Base-by-base conservation (phyloP, 1,284 basidiomycete species). In the Ustilago cynodontis region DNA sequence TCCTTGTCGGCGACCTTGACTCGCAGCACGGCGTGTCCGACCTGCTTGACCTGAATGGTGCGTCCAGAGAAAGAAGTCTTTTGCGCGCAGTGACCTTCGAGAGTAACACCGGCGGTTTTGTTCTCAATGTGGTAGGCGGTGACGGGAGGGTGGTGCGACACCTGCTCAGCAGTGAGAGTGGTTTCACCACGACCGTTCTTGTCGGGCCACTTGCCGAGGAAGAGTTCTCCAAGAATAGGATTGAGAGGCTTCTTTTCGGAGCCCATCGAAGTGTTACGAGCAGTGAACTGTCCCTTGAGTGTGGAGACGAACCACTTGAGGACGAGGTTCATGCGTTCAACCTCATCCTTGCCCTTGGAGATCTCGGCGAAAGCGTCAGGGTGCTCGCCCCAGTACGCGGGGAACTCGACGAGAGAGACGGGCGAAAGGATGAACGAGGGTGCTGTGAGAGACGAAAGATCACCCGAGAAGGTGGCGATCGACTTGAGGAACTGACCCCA, bases 241-340 rank as follows among this genome's bases (percentile, higher is more conserved):
- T 98, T 98, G 70, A 98, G 89, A 10, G 95, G 95, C 87, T 93
- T 99, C 89, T 98, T 99, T 89, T 98, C 95, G 2, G 93, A 94
- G 10, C 95, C 95, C 90, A 68, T 77, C 24, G 63, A 76, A n/a
- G 66, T 78, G 77, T 85, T 60, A 81, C 88, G 76, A 65, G 88
- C 86, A 18, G 94, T 97, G 87, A 97, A 97, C 84, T 97, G 94
- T 41, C 94, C 94, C 86, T 95, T 97, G 69, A 98, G 90, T 0
- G 95, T 98, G 79, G 74, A 70, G 65, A 86, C 80, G 81, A 86
- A 86, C 84, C 84, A 86, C 51, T 78, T 77, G 59, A 84, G 68
- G 6, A 84, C 82, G 35, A 80, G 74, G 52, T 74, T 66, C 83
- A 86, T 86, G 52, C 84, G 81, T 77, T 86, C 82, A 28, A 85